Evolutionary conservation across 352 stramenopile genomes (phyloP), one percentile per base, ranked within the genome.

Genomic region (Pelagophyceae sp.): DNA sequence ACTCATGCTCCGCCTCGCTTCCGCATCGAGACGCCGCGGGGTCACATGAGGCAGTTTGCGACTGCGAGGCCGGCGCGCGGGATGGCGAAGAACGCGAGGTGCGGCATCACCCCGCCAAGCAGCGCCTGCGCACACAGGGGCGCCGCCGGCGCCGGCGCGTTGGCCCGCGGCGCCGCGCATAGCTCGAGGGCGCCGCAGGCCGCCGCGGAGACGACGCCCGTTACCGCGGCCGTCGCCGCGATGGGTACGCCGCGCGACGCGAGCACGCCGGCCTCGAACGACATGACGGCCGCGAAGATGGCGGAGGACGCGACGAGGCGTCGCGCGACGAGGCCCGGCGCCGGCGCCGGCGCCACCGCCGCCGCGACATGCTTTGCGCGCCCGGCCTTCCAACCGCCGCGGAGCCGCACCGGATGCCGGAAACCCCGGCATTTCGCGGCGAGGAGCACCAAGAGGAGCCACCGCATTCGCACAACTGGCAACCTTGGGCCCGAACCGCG

Each of bases 81-180:
- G 20, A 65, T 65, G 29, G 58, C 58, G 29, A 65, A 65, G 29
- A 65, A 65, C 3, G 58, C 58, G 58, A 65, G 58, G 58, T 65
- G 58, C 58, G 58, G 58, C 58, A 65, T 6, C 6, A 33, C 29
- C 23, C 6, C 58, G 6, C 58, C 58, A 27, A 65, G 58, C 20
- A 65, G 58, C 23, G 58, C 58, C 29, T 65, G 58, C 23, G 29
- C 29, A 5, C 17, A 15, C 15, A 65, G 5, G 3, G 58, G 58
- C 6, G 25, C 23, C 23, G 23, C 29, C 58, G 29, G 58, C 58
- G 58, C 58, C 23, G 6, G 15, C 15, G 58, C 17, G 15, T 6
- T 6, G 6, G 58, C 17, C 58, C 29, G 20, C 15, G 58, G 15
- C 23, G 58, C 58, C n/a, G n/a, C n/a, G n/a, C n/a, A n/a, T n/a